A percentile compares a stretch with the other conserved stretches of the same genome.
Conservation (phyloP, 192 early-diverging fungal species). For the Coemansia sp. region DNA sequence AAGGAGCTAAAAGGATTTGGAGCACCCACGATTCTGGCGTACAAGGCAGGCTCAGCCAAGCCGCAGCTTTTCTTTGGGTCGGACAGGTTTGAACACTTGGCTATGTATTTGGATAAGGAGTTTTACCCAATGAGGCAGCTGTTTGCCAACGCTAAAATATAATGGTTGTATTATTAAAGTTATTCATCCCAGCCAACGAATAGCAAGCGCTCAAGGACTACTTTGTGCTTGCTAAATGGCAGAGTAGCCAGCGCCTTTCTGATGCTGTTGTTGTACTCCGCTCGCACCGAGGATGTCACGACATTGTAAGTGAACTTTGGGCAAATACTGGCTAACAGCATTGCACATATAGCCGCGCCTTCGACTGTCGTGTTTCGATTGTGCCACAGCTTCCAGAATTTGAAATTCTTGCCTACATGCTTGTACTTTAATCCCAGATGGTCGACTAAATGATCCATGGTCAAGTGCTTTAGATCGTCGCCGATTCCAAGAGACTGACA, state of each 20-base stretch:
- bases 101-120: slow-evolving; percentile 37
- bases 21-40: slow-evolving; percentile 45
- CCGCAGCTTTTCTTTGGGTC: slow-evolving; percentile 52
- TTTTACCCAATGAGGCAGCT: slow-evolving; percentile 46
- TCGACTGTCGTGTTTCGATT: neutral
- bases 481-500: neutral
- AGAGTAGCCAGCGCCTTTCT: neutral
- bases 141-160: slow-evolving; percentile 30
- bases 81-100: slow-evolving; percentile 49
- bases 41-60: slow-evolving; percentile 10
- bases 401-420: neutral
- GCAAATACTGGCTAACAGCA: neutral
- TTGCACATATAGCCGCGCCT: neutral
- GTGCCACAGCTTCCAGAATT: neutral
- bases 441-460: neutral
- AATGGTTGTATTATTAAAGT: neutral
- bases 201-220: neutral
- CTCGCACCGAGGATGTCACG: neutral
- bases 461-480: neutral
- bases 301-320: slow-evolving; percentile 1
- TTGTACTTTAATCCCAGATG: neutral
- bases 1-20: slow-evolving; percentile 38
- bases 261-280: neutral
- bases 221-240: slow-evolving; percentile 1
- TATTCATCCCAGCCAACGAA: neutral